Evolutionary conservation across 2,329 filamentous ascomycete genomes (phyloP), one percentile per base, ranked within the genome.

Genomic region (Trichoderma asperellum): DNA sequence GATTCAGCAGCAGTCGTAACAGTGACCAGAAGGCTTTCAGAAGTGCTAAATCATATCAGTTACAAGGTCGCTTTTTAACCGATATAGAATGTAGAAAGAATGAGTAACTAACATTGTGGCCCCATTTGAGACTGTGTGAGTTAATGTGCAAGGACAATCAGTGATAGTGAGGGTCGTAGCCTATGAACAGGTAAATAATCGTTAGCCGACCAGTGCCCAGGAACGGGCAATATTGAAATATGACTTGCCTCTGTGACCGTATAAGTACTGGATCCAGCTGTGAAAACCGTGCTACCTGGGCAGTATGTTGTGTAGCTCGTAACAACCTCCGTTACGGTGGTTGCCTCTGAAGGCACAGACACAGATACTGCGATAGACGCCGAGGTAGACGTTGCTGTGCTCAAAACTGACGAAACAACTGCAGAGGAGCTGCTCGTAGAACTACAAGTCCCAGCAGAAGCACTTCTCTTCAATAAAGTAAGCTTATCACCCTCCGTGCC

Each of bases 321-420:
- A 32, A 55, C 52, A 29, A 55, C 52, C 6, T 63, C 61, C n/a
- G 62, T 65, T 52, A 53, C 27, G 2, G 49, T 56, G 4, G 62
- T 65, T 47, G 18, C 62, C 1, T 49, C 34, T 12, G 61, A 24
- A 21, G 52, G 27, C 1, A 34, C 35, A 32, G 18, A 47, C 16
- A 4, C 5, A n/a, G 40, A 47, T 47, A 4, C 18, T 47, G 40
- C 5, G 40, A 18, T n/a, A 4, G 40, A 49, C 7, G 21, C 24
- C 4, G 47, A 3, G n/a, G 35, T 3, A 14, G 62, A 34, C 11
- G 52, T 24, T 8, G 62, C 53, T 14, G 62, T 16, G 24, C 34
- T 37, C 1, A 16, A 43, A 43, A 63, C 32, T 16, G 40, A 52
- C 18, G 43, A 53, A 11, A 14, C 21, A 18, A 18, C 16, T n/a